Evolutionary conservation across 1,139 yeast species (phyloP).

Genomic region (Saccharomyces hybrid): DNA sequence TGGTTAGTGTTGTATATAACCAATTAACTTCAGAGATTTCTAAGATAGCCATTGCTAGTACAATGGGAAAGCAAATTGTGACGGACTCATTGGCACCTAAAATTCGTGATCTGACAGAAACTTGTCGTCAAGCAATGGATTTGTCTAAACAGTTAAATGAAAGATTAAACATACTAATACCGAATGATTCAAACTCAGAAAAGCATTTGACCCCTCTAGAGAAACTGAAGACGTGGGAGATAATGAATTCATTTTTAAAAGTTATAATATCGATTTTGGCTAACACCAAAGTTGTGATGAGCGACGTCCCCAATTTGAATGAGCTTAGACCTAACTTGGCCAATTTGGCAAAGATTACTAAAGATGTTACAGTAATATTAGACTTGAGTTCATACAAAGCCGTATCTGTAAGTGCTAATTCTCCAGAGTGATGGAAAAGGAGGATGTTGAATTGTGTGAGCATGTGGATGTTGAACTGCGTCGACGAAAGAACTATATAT

Average conservation of each 20-base stretch:
- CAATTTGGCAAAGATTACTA: slow-evolving; percentile 74
- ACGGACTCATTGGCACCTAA: slow-evolving; percentile 47
- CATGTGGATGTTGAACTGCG: neutral
- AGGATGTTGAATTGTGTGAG: neutral
- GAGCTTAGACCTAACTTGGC: slow-evolving; percentile 79
- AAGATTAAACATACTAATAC: slow-evolving; percentile 38
- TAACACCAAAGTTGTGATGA: slow-evolving; percentile 73
- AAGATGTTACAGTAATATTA: slow-evolving; percentile 76
- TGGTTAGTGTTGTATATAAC: slow-evolving; percentile 72
- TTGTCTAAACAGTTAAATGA: slow-evolving; percentile 60
- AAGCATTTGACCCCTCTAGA: slow-evolving; percentile 45
- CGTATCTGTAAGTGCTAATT: slow-evolving; percentile 12
- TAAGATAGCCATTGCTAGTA: slow-evolving; percentile 52
- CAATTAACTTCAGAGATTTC: slow-evolving; percentile 73
- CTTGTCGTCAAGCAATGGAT: slow-evolving; percentile 77
- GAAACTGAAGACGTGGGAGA: slow-evolving; percentile 73
- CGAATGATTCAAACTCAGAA: slow-evolving; percentile 37
- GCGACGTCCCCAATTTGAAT: slow-evolving; percentile 68
- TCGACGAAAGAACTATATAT: neutral
- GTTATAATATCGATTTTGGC: slow-evolving; percentile 78
- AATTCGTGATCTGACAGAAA: slow-evolving; percentile 68
- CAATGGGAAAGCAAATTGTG: slow-evolving; percentile 28
- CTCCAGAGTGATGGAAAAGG: neutral
- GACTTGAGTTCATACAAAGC: slow-evolving; percentile 53
- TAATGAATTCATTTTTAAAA: slow-evolving; percentile 72